phyloP scores from a whole-genome alignment of 2,329 filamentous ascomycete genomes.

The Aphanocladium album region DNA sequence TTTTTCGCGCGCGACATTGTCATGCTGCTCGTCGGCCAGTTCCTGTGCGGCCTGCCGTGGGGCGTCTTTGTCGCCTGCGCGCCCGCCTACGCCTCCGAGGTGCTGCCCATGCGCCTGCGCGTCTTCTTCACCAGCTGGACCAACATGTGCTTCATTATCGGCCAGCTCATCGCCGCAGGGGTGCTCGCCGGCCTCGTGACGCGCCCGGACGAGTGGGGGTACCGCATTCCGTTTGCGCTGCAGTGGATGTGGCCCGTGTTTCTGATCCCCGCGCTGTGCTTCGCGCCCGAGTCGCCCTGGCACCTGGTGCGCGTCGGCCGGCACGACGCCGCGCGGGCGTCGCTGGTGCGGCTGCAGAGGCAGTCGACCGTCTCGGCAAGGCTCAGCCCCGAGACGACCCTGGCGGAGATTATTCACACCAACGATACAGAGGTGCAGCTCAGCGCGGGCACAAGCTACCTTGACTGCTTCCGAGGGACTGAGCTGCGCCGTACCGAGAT shows the following conservation, averaged over 20 bases:
- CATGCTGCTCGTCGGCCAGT: slow-evolving; percentile 33
- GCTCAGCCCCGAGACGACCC: slow-evolving; percentile 19
- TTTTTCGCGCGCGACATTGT: slow-evolving; percentile 35
- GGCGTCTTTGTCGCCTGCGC: slow-evolving; percentile 35
- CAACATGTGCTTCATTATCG: slow-evolving; percentile 39
- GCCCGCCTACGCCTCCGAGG: slow-evolving; percentile 38
- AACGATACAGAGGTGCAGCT: slow-evolving; percentile 22
- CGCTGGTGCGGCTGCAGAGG: slow-evolving; percentile 18
- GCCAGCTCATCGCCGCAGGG: slow-evolving; percentile 36
- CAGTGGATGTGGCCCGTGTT: slow-evolving; percentile 41
- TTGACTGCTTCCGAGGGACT: slow-evolving; percentile 43
- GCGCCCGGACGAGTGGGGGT: slow-evolving; percentile 32
- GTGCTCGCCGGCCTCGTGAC: slow-evolving; percentile 32
- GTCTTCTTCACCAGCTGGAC: slow-evolving; percentile 34
- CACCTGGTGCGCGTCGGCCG: slow-evolving; percentile 37
- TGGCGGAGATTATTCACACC: slow-evolving; percentile 41
- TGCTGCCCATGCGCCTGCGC: slow-evolving; percentile 27
- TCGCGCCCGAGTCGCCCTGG: slow-evolving; percentile 37
- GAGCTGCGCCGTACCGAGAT: slow-evolving; percentile 43
- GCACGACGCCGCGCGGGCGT: slow-evolving; percentile 18
- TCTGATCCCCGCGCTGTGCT: slow-evolving; percentile 30
- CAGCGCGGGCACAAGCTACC: slow-evolving; percentile 30
- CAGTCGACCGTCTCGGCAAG: slow-evolving; percentile 20
- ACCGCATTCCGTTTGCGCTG: slow-evolving; percentile 37
- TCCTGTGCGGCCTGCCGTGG: slow-evolving; percentile 38